These are phyloP conservation scores for Inga leiocalycina DNA, from an alignment of 306 rosid species.

Conservation along the genomic window DNA sequence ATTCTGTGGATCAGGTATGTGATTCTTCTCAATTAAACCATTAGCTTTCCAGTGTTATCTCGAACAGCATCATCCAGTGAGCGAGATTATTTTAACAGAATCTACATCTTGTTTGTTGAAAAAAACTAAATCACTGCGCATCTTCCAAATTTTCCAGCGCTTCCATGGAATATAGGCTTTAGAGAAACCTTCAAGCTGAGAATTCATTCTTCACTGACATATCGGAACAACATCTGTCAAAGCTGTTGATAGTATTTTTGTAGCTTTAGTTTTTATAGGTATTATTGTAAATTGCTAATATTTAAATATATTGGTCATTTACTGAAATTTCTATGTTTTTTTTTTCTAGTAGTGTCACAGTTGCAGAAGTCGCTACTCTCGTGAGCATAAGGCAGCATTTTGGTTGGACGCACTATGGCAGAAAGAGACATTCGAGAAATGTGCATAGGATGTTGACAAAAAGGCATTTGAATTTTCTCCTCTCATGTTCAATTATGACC, in stretches of 20 bases:
- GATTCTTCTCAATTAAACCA: not conserved
- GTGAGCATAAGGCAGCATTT: not conserved
- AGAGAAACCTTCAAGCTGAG: not conserved
- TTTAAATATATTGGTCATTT: not conserved
- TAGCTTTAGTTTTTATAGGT: too few relatives aligned
- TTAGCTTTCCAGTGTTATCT: too few relatives aligned
- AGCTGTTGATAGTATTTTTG: not conserved
- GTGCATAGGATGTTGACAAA: not conserved
- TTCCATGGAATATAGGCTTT: not conserved
- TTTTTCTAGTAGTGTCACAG: not conserved
- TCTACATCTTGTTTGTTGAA: not conserved
- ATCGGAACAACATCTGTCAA: not conserved
- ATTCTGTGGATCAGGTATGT: not conserved
- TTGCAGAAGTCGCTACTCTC: not conserved
- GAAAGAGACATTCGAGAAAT: not conserved
- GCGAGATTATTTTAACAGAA: too few relatives aligned
- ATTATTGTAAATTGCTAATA: not conserved
- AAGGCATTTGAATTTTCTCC: not conserved
- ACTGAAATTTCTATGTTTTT: not conserved
- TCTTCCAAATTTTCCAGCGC: not conserved
- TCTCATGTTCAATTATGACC: too few relatives aligned
- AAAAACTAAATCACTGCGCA: not conserved
- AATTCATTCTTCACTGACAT: not conserved
- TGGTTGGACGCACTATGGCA: not conserved
- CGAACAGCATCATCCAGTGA: not conserved